Percentiles rank a stretch among this genome's conserved stretches.
phyloP scores from a whole-genome alignment of 2,329 filamentous ascomycete genomes.

The Macroventuria anomochaeta region DNA sequence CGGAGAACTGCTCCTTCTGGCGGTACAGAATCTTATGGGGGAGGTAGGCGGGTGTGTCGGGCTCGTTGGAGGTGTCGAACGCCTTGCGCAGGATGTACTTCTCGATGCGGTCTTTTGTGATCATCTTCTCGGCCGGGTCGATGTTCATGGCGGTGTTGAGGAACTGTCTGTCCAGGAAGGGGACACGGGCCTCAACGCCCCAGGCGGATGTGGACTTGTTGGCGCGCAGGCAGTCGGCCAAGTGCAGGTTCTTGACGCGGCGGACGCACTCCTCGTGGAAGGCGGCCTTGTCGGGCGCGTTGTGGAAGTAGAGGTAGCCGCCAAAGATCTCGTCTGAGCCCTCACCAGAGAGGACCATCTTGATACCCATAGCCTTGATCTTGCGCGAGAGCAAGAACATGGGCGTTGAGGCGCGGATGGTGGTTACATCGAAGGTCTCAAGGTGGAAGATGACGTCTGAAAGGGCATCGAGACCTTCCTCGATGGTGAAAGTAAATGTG shows the following conservation, averaged over 20 bases:
- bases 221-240: constrained; percentile 94
- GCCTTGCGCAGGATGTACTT: constrained; percentile 99
- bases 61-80: constrained; percentile 91
- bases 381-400: constrained; percentile 98
- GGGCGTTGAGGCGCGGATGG: constrained; percentile 95
- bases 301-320: constrained; percentile 98
- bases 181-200: constrained; percentile 96
- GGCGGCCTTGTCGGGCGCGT: constrained; percentile 85
- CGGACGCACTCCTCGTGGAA: constrained; percentile 96
- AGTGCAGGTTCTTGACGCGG: constrained; percentile 93
- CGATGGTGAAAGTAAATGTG: constrained; percentile 96
- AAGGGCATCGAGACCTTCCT: constrained; percentile 95
- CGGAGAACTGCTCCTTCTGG: constrained; percentile 99
- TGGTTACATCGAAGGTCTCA: constrained; percentile 97
- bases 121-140: constrained; percentile 91
- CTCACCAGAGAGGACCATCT: constrained; percentile 98
- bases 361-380: constrained; percentile 99
- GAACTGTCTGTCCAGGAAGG: constrained; percentile 98
- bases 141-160: constrained; percentile 92
- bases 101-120: constrained; percentile 81
- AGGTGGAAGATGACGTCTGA: constrained; percentile 98
- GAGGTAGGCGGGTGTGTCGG: constrained; percentile 82
- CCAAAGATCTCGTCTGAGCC: constrained; percentile 98
- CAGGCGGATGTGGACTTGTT: constrained; percentile 99
- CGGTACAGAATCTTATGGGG: constrained; percentile 95